Base-by-base conservation (phyloP, 2,329 filamentous ascomycete species). In the Aspergillus versicolor region DNA sequence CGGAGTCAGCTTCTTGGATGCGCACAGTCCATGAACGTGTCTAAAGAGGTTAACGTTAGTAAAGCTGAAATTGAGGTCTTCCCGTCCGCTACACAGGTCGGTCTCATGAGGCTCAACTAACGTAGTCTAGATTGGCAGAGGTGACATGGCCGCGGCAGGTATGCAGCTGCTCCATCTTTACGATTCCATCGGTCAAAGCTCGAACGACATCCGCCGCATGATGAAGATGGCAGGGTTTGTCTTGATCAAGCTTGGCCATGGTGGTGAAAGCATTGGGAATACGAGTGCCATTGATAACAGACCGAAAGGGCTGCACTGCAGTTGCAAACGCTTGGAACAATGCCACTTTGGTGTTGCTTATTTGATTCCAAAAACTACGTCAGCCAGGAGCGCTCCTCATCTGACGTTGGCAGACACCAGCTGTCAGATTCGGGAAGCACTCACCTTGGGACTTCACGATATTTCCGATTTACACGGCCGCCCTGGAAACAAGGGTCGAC, bases 311-410 rank as follows among this genome's bases (percentile, higher is more conserved):
- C 37, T 78, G 69, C 1, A 83, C 70, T 1, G 79, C 82, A 17
- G 80, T 77, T 17, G 83, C 83, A 68, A 82, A 87, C 27, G 81
- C 75, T 57, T 84, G 72, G 67, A 88, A 87, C 21, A 84, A 75
- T 44, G 79, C 78, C 42, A 84, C 84, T 65, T 84, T 87, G 56
- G 85, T 88, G 67, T 88, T 88, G 63, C 79, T 82, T 56, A 17
- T 45, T 24, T n/a, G 41, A 49, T 32, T 38, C 48, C 27, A 30
- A 43, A 43, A 38, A n/a, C 24, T 30, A 21, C n/a, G 54, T 65
- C 56, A 65, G 63, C 56, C 13, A 42, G 34, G 45, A 52, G 56
- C 24, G 56, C 48, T 60, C 57, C 43, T 62, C 45, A 34, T 54
- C 57, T 22, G 32, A 40, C 27, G 41, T 22, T 41, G 47, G 37